A percentile compares a stretch with the other conserved stretches of the same genome.
Evolutionary conservation across 2,329 filamentous ascomycete genomes (phyloP).

Genomic region (Saccharata proteae): DNA sequence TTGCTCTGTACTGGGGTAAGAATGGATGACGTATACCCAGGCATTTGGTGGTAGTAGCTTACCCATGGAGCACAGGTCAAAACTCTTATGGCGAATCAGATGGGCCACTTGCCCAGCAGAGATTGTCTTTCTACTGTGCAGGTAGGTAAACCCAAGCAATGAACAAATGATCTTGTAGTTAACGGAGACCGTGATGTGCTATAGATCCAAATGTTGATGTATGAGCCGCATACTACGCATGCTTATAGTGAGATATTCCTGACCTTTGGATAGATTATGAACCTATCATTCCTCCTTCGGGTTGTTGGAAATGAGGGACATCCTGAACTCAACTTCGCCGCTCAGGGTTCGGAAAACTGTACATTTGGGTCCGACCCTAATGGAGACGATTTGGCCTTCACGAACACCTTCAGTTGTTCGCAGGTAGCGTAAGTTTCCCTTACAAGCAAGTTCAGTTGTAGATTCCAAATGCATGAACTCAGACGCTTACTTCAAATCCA

Average conservation of each 20-base stretch:
- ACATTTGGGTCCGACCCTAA: slow-evolving; percentile 53
- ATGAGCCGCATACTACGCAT: slow-evolving; percentile 12
- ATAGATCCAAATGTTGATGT: background rate
- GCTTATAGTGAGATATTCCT: slow-evolving; percentile 32
- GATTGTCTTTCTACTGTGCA: slow-evolving; percentile 47
- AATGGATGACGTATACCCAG: no score
- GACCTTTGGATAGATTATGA: slow-evolving; percentile 28
- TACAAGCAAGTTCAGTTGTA: no score
- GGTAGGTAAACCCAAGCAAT: no score
- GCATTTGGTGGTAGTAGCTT: no score
- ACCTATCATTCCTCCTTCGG: slow-evolving; percentile 44
- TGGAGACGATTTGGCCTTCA: slow-evolving; percentile 31
- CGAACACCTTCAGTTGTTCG: no score
- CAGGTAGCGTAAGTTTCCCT: no score
- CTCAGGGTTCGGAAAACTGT: slow-evolving; percentile 48
- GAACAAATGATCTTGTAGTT: no score
- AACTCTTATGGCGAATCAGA: slow-evolving; percentile 44
- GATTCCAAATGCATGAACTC: slow-evolving; percentile 42
- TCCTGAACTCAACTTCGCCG: slow-evolving; percentile 55
- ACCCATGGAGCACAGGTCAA: no score
- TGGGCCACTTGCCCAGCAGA: slow-evolving; percentile 37
- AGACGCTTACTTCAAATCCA: slow-evolving; percentile 20
- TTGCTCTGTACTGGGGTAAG: slow-evolving; percentile 62
- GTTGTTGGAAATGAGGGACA: slow-evolving; percentile 41
- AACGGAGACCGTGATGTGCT: slow-evolving; percentile 27